Conservation (phyloP, 164 flowering plant genomes). For the Dillenia suffruticosa region DNA sequence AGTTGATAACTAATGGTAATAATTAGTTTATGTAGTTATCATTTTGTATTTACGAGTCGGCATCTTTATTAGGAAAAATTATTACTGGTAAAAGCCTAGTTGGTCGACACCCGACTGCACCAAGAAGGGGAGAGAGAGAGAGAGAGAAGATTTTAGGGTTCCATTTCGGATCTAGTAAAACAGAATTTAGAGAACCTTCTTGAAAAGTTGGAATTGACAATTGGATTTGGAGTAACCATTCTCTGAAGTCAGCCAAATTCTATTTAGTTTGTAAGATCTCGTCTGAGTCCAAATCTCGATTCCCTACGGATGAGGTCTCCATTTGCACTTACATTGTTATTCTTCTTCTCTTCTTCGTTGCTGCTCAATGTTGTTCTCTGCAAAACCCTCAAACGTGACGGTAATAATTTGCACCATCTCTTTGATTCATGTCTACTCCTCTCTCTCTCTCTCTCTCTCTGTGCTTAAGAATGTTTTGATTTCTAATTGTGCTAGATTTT, state of each 20-base stretch:
- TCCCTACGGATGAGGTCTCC: slow-evolving; percentile 2
- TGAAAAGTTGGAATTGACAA: no score
- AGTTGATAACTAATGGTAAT: no score
- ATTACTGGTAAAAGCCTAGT: no score
- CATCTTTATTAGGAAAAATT: no score
- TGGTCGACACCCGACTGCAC: background rate
- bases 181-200: background rate
- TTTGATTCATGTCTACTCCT: background rate
- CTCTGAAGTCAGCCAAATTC: slow-evolving; percentile 1
- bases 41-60: no score
- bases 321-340: slow-evolving; percentile 16
- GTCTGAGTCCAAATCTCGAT: background rate
- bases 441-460: slow-evolving; percentile 1
- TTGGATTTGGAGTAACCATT: background rate
- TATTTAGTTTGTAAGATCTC: slow-evolving; percentile 3
- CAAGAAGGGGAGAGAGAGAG: background rate
- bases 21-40: no score
- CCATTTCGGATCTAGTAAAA: background rate
- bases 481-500: background rate
- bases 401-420: slow-evolving; percentile 20
- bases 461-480: background rate
- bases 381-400: slow-evolving; percentile 83
- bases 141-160: background rate
- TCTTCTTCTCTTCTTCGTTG: slow-evolving; percentile 16
- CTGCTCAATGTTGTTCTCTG: slow-evolving; percentile 29